These are phyloP conservation scores for Suhomyces guaymorum DNA, from an alignment of 1,139 yeast species.

Conservation along the genomic window DNA sequence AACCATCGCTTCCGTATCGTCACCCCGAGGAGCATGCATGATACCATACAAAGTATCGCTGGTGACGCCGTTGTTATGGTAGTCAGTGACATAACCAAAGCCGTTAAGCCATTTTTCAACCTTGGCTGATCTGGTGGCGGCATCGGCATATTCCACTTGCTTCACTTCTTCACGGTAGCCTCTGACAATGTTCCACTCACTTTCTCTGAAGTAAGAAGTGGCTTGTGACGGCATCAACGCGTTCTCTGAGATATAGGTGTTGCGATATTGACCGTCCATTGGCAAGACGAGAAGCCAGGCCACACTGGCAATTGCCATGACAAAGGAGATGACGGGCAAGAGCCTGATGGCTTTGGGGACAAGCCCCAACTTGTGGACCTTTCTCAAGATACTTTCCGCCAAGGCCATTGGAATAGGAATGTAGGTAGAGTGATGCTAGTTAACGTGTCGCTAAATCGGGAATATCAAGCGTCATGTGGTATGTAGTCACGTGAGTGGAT, in stretches of 20 bases:
- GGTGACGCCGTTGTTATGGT: slow-evolving; percentile 33
- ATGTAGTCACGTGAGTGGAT: too few species aligned
- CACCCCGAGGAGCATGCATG: slow-evolving; percentile 92
- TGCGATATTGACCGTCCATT: slow-evolving; percentile 75
- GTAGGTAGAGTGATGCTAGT: neutral
- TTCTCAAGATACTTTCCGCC: slow-evolving; percentile 54
- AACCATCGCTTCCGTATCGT: slow-evolving; percentile 94
- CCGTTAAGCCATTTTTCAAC: slow-evolving; percentile 65
- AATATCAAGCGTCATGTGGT: neutral
- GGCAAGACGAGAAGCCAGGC: slow-evolving; percentile 74
- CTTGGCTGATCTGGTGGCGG: slow-evolving; percentile 41
- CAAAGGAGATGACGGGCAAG: slow-evolving; percentile 64
- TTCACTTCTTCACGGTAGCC: slow-evolving; percentile 71
- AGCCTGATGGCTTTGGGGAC: slow-evolving; percentile 55
- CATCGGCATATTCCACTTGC: slow-evolving; percentile 36
- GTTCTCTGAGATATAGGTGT: slow-evolving; percentile 89
- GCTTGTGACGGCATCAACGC: slow-evolving; percentile 98
- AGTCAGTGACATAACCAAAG: slow-evolving; percentile 71
- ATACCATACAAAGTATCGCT: slow-evolving; percentile 71
- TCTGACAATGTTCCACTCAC: slow-evolving; percentile 90
- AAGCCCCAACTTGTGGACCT: slow-evolving; percentile 57
- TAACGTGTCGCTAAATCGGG: slow-evolving; percentile 1
- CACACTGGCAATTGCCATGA: slow-evolving; percentile 61
- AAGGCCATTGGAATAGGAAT: slow-evolving; percentile 49
- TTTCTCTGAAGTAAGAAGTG: slow-evolving; percentile 85